Evolutionary conservation across 2,329 filamentous ascomycete genomes (phyloP), one percentile per base, ranked within the genome.

Genomic region (Aspergillus neoniger): DNA sequence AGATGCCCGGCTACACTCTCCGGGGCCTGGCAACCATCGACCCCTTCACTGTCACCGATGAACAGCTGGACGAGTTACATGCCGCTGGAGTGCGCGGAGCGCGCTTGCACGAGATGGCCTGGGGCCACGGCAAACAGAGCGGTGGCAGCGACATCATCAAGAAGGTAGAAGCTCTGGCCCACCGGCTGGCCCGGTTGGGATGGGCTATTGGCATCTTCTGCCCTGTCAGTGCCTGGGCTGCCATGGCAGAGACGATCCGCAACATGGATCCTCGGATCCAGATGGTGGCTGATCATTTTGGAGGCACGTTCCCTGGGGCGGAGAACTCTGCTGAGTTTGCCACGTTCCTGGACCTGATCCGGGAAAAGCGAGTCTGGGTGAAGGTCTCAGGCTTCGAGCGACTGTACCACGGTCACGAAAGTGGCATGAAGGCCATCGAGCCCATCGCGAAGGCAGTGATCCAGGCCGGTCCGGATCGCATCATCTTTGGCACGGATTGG

Each of bases 181-280:
- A 30, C 25, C 47, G 47, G 25, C 47, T 50, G 47, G 47, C 15
- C 4, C 47, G 47, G 47, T 17, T 50, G 47, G 25, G 25, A 30
- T 50, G 47, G 47, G 47, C 47, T 4, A 50, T 50, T 30, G 47
- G 47, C 14, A 50, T 50, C 47, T 50, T 50, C 47, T 50, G 47
- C 15, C 47, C 47, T n/a, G 25, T 50, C 25, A 32, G 28, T 30
- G 47, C 47, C n/a, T 50, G 28, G 28, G 47, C 47, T 5, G 47
- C 47, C 47, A 50, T 50, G 47, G 47, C 47, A 2, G 28, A 50
- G 9, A 50, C 47, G 7, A 50, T 50, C 47, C 47, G 47, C 25
- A 30, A 30, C 15, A 8, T 50, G 25, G 47, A 50, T 12, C 47
- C 47, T 8, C 47, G 47, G 15, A 50, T 50, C 47, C 47, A 50